Base-by-base conservation (phyloP, 2,329 filamentous ascomycete species). In the Aureobasidium sp. region DNA sequence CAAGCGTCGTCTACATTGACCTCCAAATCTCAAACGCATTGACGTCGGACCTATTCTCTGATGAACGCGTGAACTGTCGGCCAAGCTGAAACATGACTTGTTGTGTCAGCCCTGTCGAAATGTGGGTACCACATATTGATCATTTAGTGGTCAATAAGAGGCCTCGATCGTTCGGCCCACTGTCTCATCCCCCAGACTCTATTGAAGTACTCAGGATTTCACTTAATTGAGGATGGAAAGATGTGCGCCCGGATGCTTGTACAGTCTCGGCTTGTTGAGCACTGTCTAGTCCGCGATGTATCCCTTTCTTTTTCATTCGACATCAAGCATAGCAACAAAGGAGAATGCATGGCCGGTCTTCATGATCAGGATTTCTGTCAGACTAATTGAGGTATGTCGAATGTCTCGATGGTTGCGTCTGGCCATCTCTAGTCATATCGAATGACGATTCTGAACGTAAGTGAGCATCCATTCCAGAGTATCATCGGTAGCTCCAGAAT, bases 61-160 rank as follows among this genome's bases (percentile, higher is more conserved):
- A 55, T 17, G 37, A 26, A 34, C 12, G 48, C 3, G 50, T 39
- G 20, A 39, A 27, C 34, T 27, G 20, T 36, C 20, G 36, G 36
- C n/a, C 41, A 27, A 55, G 36, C 36, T 43, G 51, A 55, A 55
- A 55, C 51, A 29, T 43, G 51, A 55, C 51, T 43, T 55, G 17
- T 55, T 29, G 51, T 37, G 51, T 55, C 51, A 55, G 26, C 51
- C 24, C 20, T 41, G 24, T 43, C 12, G 15, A 32, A 17, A 29
- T 15, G 51, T 43, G 37, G 51, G 20, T 41, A 17, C 36, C 37
- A n/a, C 3, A 8, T 55, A 27, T 20, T 26, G 24, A 6, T 10
- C 24, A 29, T 29, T 8, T 9, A 27, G 51, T 55, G 24, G 24
- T 26, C 20, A 20, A 32, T 6, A 29, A 4, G n/a, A 24, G 17